phyloP scores from a whole-genome alignment of 768 basidiomycete species.

The Agaricus sinodeliciosus region DNA sequence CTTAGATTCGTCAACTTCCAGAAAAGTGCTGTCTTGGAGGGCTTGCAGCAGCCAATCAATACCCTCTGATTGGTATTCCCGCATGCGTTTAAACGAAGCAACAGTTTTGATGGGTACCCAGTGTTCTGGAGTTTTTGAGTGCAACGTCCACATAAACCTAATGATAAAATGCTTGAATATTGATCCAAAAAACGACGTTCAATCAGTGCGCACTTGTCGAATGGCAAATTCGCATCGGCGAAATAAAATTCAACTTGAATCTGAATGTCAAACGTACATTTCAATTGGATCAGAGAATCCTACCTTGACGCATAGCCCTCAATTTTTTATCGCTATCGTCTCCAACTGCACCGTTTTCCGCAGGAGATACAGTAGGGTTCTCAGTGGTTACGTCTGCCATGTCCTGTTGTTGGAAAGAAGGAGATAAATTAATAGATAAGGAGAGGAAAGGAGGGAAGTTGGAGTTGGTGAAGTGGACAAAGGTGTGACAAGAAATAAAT shows the following conservation, averaged over 20 bases:
- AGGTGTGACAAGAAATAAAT: slow-evolving; percentile 3
- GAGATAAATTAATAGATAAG: slow-evolving; percentile 16
- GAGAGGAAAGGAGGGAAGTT: not conserved
- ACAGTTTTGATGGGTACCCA: slow-evolving; percentile 88
- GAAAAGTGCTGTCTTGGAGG: slow-evolving; percentile 43
- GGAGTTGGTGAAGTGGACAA: not conserved
- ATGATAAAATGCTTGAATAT: not conserved
- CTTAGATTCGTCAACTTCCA: slow-evolving; percentile 72
- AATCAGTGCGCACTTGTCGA: slow-evolving; percentile 55
- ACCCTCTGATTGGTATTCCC: slow-evolving; percentile 56
- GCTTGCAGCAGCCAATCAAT: slow-evolving; percentile 63
- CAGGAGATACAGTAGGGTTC: slow-evolving; percentile 14
- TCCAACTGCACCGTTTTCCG: slow-evolving; percentile 11
- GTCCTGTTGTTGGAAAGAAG: slow-evolving; percentile 11
- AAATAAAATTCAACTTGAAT: slow-evolving; percentile 90
- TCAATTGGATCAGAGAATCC: slow-evolving; percentile 14
- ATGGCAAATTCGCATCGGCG: slow-evolving; percentile 92
- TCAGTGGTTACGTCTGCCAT: slow-evolving; percentile 22
- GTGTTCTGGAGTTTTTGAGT: slow-evolving; percentile 74
- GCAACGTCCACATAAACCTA: slow-evolving; percentile 94
- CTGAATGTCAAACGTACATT: not conserved
- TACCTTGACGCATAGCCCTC: slow-evolving; percentile 52
- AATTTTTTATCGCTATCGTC: slow-evolving; percentile 30
- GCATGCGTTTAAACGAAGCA: slow-evolving; percentile 94
- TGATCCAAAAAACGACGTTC: not conserved